A percentile compares a stretch with the other conserved stretches of the same genome.
Conservation (phyloP, 441 rosid species). For the Brassica balearica region DNA sequence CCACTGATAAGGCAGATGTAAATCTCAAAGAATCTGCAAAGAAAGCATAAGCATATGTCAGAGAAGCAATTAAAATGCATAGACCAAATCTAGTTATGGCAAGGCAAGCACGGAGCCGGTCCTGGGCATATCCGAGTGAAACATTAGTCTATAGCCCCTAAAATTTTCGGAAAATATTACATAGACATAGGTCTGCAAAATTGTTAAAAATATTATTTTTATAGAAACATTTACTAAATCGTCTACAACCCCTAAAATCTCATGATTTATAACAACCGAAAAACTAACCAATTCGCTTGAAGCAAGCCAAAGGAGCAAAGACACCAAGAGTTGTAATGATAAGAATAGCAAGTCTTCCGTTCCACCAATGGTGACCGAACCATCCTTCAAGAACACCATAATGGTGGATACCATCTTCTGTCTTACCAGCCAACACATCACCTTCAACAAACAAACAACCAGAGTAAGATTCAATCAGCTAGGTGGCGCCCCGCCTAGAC, state of each 20-base stretch:
- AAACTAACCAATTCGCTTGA: slow-evolving; percentile 83
- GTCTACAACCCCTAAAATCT: not conserved
- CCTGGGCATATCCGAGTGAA: not conserved
- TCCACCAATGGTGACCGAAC: slow-evolving; percentile 99
- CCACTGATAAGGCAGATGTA: slow-evolving; percentile 94
- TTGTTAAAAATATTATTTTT: not conserved
- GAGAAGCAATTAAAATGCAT: not conserved
- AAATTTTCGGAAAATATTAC: not conserved
- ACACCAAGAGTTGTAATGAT: slow-evolving; percentile 73
- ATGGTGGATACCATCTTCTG: slow-evolving; percentile 89
- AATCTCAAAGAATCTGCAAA: slow-evolving; percentile 89
- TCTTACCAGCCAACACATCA: slow-evolving; percentile 95
- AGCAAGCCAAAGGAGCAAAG: slow-evolving; percentile 88
- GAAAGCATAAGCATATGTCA: not conserved
- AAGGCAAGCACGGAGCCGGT: not conserved
- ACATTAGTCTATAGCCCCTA: not conserved
- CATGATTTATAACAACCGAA: not conserved
- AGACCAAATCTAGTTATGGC: slow-evolving; percentile 9
- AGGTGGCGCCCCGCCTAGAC: not conserved
- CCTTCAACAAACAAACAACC: slow-evolving; percentile 52
- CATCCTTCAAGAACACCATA: slow-evolving; percentile 94
- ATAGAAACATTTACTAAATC: not conserved
- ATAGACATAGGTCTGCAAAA: not conserved
- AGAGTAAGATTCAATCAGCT: not conserved
- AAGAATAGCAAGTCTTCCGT: slow-evolving; percentile 76